Evolutionary conservation across 2,329 filamentous ascomycete species (phyloP).

Genomic region (Immersiporthe knoxdaviesiana): DNA sequence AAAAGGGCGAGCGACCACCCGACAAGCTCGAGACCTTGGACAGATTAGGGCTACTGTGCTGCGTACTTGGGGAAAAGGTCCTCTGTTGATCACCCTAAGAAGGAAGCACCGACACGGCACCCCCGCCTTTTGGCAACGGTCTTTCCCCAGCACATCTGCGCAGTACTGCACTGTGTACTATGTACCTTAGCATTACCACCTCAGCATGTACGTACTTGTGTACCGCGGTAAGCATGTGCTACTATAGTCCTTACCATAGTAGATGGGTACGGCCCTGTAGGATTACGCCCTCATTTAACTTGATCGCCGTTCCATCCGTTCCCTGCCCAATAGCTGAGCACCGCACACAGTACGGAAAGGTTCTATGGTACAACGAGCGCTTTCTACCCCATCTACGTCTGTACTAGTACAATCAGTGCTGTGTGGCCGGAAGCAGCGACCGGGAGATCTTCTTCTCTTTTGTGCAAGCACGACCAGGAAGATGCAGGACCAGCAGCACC

Average conservation of each 20-base stretch:
- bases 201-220: neutral
- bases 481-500: neutral
- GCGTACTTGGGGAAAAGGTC: neutral
- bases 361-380: neutral
- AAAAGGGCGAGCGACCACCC: neutral
- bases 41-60: neutral
- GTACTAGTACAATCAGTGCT: too few species aligned
- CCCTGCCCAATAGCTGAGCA: neutral
- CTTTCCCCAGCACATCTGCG: neutral
- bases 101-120: neutral
- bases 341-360: neutral
- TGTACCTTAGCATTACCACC: neutral
- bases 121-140: neutral
- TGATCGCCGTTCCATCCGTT: neutral
- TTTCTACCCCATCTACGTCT: too few species aligned
- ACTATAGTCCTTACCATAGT: too few species aligned
- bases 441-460: neutral
- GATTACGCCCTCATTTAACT: neutral
- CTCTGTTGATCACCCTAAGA: neutral
- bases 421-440: neutral
- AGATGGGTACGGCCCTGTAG: neutral
- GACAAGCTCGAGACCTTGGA: neutral
- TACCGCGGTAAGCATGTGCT: neutral
- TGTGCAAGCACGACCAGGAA: neutral
- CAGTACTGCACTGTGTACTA: neutral